Evolutionary conservation across 352 stramenopile genomes (phyloP), one percentile per base, ranked within the genome.

Genomic region (Elongisporangium anandrum): DNA sequence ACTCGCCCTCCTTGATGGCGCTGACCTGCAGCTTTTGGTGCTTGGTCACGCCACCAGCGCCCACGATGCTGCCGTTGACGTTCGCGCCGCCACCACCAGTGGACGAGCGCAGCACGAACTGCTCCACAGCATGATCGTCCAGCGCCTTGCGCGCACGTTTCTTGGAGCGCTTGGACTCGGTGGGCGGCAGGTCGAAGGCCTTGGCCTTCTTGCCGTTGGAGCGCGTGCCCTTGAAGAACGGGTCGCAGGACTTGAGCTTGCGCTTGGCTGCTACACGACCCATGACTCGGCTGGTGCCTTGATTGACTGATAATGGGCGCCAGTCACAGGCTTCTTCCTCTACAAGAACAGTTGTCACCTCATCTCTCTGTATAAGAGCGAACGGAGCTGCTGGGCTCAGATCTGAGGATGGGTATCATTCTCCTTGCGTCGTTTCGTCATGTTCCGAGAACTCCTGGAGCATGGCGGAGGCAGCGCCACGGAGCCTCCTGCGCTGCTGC

Each of bases 181-280:
- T 87, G 9, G 85, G 82, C 26, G 85, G 66, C 48, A 90, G 67
- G 57, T 94, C 81, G 41, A 78, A 87, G 48, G 76, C 70, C 72
- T 84, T 85, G 4, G 67, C 57, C 63, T 91, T 90, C 68, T 89
- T 88, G 45, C 81, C 83, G 63, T 76, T 83, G 17, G 83, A 72
- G 48, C 81, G 78, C 64, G 79, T 87, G 26, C 82, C 85, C 66
- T 92, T 92, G 66, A 92, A 94, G 75, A 92, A 92, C 62, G 85
- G 85, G 57, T 94, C 85, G 72, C 81, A 90, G 60, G 87, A 71
- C 77, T 94, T 94, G 51, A 94, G 69, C 74, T 94, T 94, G 64
- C 82, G 81, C 75, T 94, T 94, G 49, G 70, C 71, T 38, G 64
- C 70, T 49, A 94, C 72, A 26, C 82, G 81, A 1, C 82, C 85